These are phyloP conservation scores for Neofusicoccum kwambonambiense DNA, from an alignment of 2,329 filamentous ascomycete species.

Conservation along the genomic window DNA sequence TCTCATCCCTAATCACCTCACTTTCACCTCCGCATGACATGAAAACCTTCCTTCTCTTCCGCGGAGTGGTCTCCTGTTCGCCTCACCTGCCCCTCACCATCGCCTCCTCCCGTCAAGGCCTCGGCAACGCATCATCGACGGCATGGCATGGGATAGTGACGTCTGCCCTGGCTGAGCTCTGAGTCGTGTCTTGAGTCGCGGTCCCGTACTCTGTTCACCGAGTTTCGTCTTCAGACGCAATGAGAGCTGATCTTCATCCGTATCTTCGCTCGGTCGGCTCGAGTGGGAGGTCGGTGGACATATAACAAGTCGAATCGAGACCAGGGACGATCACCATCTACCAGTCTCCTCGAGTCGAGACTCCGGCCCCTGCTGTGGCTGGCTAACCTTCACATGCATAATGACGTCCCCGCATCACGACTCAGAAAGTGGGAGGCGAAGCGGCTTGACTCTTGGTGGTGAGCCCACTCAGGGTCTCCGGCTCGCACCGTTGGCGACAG, in stretches of 20 bases:
- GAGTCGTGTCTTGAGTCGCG: background rate
- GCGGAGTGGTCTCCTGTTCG: background rate
- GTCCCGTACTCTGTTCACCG: background rate
- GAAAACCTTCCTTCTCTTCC: background rate
- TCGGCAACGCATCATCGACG: background rate
- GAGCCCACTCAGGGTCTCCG: background rate
- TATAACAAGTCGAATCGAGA: conserved; percentile 11
- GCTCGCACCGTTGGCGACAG: background rate
- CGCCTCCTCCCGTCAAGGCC: background rate
- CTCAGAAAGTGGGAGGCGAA: background rate
- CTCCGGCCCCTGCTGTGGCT: background rate
- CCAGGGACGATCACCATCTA: background rate
- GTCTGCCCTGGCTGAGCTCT: background rate
- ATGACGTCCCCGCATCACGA: conserved; percentile 11
- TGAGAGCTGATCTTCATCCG: background rate
- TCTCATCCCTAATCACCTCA: background rate
- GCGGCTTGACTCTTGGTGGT: background rate
- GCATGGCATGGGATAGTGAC: background rate
- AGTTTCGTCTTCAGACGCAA: background rate
- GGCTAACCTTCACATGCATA: background rate
- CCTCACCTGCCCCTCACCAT: background rate
- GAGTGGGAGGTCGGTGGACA: background rate
- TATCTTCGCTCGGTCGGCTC: background rate
- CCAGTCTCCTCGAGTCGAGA: conserved; percentile 7
- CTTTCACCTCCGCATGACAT: background rate